phyloP scores from a whole-genome alignment of 495 filamentous ascomycete species.

The Aspergillus cristatus region DNA sequence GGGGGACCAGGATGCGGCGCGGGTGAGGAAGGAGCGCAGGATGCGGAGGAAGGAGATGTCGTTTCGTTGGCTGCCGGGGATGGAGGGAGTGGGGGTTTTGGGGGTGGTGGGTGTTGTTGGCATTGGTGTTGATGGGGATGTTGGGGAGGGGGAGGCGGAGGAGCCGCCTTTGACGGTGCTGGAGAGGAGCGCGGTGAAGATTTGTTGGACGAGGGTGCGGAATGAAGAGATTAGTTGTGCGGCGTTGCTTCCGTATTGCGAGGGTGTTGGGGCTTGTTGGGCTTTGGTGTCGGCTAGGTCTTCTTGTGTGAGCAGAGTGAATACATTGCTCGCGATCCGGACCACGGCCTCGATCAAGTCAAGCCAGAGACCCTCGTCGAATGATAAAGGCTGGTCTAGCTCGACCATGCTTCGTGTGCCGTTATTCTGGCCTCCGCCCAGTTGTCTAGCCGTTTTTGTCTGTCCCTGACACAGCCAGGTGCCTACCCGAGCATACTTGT shows the following conservation, averaged over 20 bases:
- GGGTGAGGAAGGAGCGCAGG: slow-evolving; percentile 79
- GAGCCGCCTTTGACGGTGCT: slow-evolving; percentile 43
- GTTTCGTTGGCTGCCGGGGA: slow-evolving; percentile 30
- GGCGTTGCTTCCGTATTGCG: slow-evolving; percentile 10
- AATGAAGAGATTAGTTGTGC: slow-evolving; percentile 51
- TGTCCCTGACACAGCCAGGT: slow-evolving; percentile 95
- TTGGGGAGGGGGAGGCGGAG: too few relatives aligned
- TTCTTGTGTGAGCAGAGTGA: slow-evolving; percentile 25
- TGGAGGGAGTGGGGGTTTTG: too few relatives aligned
- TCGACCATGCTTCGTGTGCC: slow-evolving; percentile 23
- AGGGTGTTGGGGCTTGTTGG: slow-evolving; percentile 5
- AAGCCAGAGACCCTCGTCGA: slow-evolving; percentile 82
- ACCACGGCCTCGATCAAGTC: slow-evolving; percentile 82
- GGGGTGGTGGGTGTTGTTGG: too few relatives aligned
- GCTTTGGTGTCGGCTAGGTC: slow-evolving; percentile 7
- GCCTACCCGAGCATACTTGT: slow-evolving; percentile 84
- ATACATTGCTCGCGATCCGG: slow-evolving; percentile 60
- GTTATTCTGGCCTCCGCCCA: slow-evolving; percentile 29
- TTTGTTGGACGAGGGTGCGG: slow-evolving; percentile 74
- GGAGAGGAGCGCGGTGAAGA: slow-evolving; percentile 79
- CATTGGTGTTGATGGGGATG: too few relatives aligned
- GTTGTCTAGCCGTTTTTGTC: slow-evolving; percentile 51
- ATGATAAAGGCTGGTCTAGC: slow-evolving; percentile 53
- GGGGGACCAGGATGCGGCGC: slow-evolving; percentile 71
- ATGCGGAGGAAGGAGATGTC: slow-evolving; percentile 82